A percentile compares a stretch with the other conserved stretches of the same genome.
Evolutionary conservation across 2,329 filamentous ascomycete genomes (phyloP).

Genomic region (Lecanicillium sp.): DNA sequence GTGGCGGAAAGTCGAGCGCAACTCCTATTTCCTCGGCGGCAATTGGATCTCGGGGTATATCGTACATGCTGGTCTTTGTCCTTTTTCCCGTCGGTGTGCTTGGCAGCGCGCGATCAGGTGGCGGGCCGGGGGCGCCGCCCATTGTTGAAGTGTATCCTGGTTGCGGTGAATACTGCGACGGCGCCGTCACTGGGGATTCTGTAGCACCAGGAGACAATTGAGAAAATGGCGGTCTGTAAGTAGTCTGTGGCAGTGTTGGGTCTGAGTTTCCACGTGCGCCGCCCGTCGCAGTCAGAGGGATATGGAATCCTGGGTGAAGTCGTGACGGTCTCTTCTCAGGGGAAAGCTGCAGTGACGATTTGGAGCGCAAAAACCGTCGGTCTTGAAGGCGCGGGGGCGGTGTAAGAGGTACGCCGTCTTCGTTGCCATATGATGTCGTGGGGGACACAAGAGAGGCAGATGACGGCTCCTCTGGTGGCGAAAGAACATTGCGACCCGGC

Average conservation of each 20-base stretch:
- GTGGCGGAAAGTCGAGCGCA: conserved; percentile 3
- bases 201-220: too few species aligned
- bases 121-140: conserved; percentile 29
- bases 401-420: conserved; percentile 22
- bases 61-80: background rate
- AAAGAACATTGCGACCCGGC: conserved; percentile 5
- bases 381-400: conserved; percentile 41
- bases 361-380: conserved; percentile 33
- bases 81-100: conserved; percentile 15
- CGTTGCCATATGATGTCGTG: conserved; percentile 16
- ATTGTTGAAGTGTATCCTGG: conserved; percentile 8
- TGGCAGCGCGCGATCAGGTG: conserved; percentile 35
- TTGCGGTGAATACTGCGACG: conserved; percentile 3
- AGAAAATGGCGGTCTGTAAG: too few species aligned
- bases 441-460: conserved; percentile 35
- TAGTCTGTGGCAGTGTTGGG: too few species aligned
- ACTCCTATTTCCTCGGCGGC: conserved; percentile 3
- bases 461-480: conserved; percentile 21
- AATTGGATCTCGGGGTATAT: background rate
- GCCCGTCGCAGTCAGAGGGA: background rate
- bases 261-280: background rate
- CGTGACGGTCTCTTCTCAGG: conserved; percentile 1
- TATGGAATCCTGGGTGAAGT: conserved; percentile 2
- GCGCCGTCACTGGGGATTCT: background rate
- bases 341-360: conserved; percentile 8